Percentiles rank a stretch among this genome's conserved stretches.
These are phyloP conservation scores for Aspergillus caelatus DNA, from an alignment of 2,329 filamentous ascomycete species.

Conservation along the genomic window DNA sequence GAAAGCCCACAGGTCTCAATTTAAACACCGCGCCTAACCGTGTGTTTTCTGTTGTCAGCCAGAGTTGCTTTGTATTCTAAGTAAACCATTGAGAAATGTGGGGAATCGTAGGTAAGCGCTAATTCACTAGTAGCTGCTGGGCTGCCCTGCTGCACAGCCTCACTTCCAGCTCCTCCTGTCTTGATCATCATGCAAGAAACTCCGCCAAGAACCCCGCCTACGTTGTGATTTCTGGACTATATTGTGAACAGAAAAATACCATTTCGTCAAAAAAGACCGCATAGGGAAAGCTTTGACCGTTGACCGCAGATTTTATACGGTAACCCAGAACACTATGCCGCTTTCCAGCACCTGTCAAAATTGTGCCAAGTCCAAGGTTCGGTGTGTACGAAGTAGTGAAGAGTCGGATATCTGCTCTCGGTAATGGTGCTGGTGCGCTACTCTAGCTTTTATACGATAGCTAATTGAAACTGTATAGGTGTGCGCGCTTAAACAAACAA, in stretches of 20 bases:
- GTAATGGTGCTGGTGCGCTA: slow-evolving; percentile 5
- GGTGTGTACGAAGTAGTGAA: slow-evolving; percentile 20
- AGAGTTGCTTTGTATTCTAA: too few species aligned
- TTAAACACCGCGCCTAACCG: too few species aligned
- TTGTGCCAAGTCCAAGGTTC: slow-evolving; percentile 27
- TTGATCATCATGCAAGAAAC: neutral
- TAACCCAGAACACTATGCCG: neutral
- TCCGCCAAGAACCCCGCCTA: neutral
- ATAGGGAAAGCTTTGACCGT: too few species aligned
- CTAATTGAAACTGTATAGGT: slow-evolving; percentile 25
- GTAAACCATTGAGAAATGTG: too few species aligned
- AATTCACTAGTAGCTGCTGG: neutral
- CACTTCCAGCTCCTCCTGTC: neutral
- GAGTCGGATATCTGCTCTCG: slow-evolving; percentile 17
- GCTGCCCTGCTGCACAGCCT: neutral
- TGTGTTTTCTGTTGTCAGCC: too few species aligned
- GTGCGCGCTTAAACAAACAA: slow-evolving; percentile 38
- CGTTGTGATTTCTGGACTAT: neutral
- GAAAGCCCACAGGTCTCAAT: too few species aligned
- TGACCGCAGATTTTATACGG: neutral
- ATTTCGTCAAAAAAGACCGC: too few species aligned
- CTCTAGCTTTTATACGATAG: neutral
- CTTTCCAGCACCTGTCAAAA: slow-evolving; percentile 20
- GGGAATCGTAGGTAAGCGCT: too few species aligned
- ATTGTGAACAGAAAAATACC: neutral